phyloP scores from a whole-genome alignment of 495 filamentous ascomycete genomes.

The Pyrenula massariospora region DNA sequence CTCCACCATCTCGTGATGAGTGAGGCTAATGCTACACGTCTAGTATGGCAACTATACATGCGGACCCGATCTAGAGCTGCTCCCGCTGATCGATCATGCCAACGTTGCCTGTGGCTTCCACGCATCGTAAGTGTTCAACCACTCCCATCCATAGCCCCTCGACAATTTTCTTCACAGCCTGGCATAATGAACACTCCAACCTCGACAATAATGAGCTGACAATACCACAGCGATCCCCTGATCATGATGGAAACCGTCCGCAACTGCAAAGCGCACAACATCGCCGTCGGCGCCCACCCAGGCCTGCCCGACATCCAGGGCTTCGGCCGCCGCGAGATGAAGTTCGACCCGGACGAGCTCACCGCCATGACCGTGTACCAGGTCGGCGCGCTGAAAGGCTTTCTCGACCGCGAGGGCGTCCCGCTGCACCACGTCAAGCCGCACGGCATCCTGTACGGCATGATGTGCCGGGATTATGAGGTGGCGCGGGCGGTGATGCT shows the following conservation, averaged over 20 bases:
- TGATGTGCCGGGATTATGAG: conserved; percentile 41
- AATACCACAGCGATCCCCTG: conserved; percentile 43
- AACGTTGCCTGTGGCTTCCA: conserved; percentile 55
- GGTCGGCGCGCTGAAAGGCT: conserved; percentile 44
- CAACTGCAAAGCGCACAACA: conserved; percentile 39
- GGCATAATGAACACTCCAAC: too few relatives aligned
- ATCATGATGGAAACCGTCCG: conserved; percentile 49
- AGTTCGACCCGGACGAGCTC: conserved; percentile 40
- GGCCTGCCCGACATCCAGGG: conserved; percentile 51
- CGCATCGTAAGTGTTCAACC: conserved; percentile 18
- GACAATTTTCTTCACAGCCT: too few relatives aligned
- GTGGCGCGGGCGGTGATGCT: conserved; percentile 38
- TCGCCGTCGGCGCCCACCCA: conserved; percentile 47
- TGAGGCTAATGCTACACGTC: neutral
- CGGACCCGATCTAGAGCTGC: conserved; percentile 45
- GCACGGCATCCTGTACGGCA: conserved; percentile 43
- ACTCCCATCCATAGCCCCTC: too few relatives aligned
- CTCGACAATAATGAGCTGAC: too few relatives aligned
- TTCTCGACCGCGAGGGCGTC: conserved; percentile 41
- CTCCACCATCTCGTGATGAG: neutral
- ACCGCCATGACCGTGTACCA: conserved; percentile 47
- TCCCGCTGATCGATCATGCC: conserved; percentile 47
- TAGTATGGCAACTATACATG: conserved; percentile 31
- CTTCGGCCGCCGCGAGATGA: conserved; percentile 48
- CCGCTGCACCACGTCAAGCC: conserved; percentile 49